phyloP scores from a whole-genome alignment of 768 basidiomycete species.

The Pisolithus microcarpus region DNA sequence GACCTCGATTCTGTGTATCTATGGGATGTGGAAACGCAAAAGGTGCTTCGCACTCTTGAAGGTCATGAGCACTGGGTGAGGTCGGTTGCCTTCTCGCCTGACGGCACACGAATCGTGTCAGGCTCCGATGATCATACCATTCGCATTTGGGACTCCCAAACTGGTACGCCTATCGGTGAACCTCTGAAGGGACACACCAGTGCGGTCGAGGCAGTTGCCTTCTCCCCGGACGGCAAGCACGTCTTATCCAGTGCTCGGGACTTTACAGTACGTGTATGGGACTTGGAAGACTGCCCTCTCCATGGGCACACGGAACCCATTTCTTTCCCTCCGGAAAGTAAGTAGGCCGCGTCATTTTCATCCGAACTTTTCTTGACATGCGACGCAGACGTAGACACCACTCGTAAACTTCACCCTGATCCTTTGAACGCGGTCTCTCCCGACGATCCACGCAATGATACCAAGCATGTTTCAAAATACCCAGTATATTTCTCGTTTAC shows the following conservation, averaged over 20 bases:
- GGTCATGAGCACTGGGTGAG: constrained; percentile 1
- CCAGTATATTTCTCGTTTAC: not conserved
- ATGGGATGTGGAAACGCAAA: not conserved
- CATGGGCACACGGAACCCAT: not conserved
- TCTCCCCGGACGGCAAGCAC: constrained; percentile 1
- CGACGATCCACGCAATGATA: not conserved
- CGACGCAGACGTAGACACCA: too few species aligned
- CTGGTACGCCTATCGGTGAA: not conserved
- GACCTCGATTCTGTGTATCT: not conserved
- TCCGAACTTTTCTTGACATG: not conserved
- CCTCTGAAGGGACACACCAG: constrained; percentile 1
- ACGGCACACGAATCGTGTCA: constrained; percentile 2
- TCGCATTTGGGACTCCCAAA: constrained; percentile 1
- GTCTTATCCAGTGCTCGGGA: not conserved
- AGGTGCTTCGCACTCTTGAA: not conserved
- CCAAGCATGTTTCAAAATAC: not conserved
- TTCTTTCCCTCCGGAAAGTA: not conserved
- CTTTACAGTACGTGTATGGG: constrained; percentile 4
- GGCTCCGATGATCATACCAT: constrained; percentile 5
- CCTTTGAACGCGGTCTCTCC: too few species aligned
- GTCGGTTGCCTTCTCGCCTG: constrained; percentile 6
- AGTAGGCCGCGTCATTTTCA: not conserved
- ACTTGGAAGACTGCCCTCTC: not conserved
- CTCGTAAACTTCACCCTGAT: too few species aligned
- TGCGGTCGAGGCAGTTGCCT: not conserved